Evolutionary conservation across 192 early-diverging fungal genomes (phyloP).

Genomic region (Coemansia sp.): DNA sequence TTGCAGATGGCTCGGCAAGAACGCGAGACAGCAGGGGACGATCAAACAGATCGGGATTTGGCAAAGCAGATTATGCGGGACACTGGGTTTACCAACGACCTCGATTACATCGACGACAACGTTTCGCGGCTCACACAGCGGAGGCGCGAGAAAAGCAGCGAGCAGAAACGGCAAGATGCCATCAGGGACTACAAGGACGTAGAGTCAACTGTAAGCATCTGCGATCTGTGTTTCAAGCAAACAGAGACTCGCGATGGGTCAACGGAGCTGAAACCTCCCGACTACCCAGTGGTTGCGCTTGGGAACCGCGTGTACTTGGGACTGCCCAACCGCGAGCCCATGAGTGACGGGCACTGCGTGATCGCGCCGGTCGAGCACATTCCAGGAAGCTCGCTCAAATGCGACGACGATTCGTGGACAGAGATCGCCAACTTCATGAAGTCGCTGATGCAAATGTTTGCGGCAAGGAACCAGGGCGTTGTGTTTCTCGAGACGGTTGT

Average conservation of each 20-base stretch:
- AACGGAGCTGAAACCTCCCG: constrained; percentile 58
- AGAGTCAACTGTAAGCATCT: constrained; percentile 56
- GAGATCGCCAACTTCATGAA: constrained; percentile 98
- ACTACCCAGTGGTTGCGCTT: constrained; percentile 72
- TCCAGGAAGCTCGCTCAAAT: constrained; percentile 74
- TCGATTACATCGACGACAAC: constrained; percentile 93
- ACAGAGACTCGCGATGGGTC: constrained; percentile 26
- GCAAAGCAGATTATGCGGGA: constrained; percentile 49
- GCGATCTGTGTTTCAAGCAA: constrained; percentile 75
- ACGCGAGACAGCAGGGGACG: constrained; percentile 28
- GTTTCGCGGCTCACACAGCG: constrained; percentile 72
- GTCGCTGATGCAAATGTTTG: constrained; percentile 87
- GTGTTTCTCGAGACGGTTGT: constrained; percentile 92
- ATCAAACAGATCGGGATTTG: constrained; percentile 20
- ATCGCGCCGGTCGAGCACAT: constrained; percentile 92
- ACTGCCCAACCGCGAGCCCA: constrained; percentile 70
- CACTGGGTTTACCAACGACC: constrained; percentile 59
- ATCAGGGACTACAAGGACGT: constrained; percentile 72
- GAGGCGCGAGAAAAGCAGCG: constrained; percentile 60
- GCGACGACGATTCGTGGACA: constrained; percentile 90
- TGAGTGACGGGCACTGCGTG: constrained; percentile 84
- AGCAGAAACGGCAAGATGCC: constrained; percentile 67
- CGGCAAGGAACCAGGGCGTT: constrained; percentile 64
- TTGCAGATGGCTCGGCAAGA: constrained; percentile 35
- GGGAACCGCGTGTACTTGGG: constrained; percentile 80